Percentiles rank a stretch among this genome's conserved stretches.
Evolutionary conservation across 2,329 filamentous ascomycete genomes (phyloP).

Genomic region (Penicillium crustosum): DNA sequence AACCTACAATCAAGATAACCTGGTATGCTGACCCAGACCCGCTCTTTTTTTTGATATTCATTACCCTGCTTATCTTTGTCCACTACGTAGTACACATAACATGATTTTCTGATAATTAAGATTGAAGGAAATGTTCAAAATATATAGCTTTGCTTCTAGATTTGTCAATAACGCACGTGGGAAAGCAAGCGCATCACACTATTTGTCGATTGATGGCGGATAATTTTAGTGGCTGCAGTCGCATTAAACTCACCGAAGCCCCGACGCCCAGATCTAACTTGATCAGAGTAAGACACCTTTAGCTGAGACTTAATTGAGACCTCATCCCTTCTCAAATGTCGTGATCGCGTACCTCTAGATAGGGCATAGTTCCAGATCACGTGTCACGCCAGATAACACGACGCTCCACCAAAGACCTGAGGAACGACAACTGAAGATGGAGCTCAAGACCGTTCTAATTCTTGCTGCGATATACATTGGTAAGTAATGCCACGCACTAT

Average conservation of each 20-base stretch:
- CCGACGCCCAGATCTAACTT: neutral
- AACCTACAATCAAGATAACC: constrained; percentile 15
- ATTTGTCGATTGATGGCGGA: neutral
- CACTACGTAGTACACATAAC: neutral
- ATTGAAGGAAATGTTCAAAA: neutral
- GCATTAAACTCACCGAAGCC: neutral
- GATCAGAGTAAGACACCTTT: neutral
- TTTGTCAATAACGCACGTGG: neutral
- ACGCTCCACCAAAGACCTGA: constrained; percentile 10
- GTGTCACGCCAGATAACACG: constrained; percentile 1
- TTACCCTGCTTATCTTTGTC: neutral
- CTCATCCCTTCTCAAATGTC: neutral
- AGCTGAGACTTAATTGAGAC: neutral
- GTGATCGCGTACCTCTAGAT: neutral
- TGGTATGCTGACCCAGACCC: constrained; percentile 6
- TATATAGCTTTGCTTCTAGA: neutral
- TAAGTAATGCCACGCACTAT: constrained; percentile 4
- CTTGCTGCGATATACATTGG: constrained; percentile 21
- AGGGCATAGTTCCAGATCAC: constrained; percentile 13
- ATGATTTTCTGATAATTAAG: rapidly evolving
- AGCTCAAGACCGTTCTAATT: constrained; percentile 23
- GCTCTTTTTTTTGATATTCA: neutral
- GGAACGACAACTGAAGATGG: constrained; percentile 20
- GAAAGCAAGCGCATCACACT: neutral
- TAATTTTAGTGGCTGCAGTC: neutral